These are phyloP conservation scores for Wickerhamomyces bisporus DNA, from an alignment of 805 yeast genomes.

Conservation along the genomic window DNA sequence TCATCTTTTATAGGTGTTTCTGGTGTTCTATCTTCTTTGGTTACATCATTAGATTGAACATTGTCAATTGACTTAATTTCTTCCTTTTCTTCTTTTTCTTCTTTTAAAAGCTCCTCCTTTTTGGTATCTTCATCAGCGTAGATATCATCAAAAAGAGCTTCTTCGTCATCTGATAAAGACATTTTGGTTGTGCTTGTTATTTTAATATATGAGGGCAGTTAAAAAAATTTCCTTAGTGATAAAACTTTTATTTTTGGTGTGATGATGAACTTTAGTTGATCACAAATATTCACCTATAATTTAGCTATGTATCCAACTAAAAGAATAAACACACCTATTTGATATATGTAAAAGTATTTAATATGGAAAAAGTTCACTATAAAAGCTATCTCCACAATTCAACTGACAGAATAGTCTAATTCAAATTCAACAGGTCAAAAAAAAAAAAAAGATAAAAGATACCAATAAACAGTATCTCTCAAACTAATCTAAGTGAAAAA, in stretches of 20 bases:
- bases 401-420: too few species aligned
- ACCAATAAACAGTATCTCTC: too few species aligned
- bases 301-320: not conserved
- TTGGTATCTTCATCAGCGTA: constrained; percentile 40
- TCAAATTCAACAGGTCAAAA: too few species aligned
- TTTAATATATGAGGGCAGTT: not conserved
- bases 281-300: too few species aligned
- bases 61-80: constrained; percentile 14
- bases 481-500: too few species aligned
- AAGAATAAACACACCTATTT: constrained; percentile 1
- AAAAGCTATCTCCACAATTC: not conserved
- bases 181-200: constrained; percentile 28
- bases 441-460: too few species aligned
- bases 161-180: constrained; percentile 84
- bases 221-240: not conserved
- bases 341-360: not conserved
- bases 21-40: not conserved
- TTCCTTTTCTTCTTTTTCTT: constrained; percentile 23
- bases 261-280: not conserved
- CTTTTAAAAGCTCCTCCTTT: constrained; percentile 6
- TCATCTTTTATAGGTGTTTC: not conserved
- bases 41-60: constrained; percentile 1
- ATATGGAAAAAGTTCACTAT: not conserved
- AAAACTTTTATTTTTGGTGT: too few species aligned
- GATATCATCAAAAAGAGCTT: constrained; percentile 89